These are phyloP conservation scores for Solanum bulbocastanum DNA, from an alignment of 257 asterid genomes.

Conservation along the genomic window DNA sequence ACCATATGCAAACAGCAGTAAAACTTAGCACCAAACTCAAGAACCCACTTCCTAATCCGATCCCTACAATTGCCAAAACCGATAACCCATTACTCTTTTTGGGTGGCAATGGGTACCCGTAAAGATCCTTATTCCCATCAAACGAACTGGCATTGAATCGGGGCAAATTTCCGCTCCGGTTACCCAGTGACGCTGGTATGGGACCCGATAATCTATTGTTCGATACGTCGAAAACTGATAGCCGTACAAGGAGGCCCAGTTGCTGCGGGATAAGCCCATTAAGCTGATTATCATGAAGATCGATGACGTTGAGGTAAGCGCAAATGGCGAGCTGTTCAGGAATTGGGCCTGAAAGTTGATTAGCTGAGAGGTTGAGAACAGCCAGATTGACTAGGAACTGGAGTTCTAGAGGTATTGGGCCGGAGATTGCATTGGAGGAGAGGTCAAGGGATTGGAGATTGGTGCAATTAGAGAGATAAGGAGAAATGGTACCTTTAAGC, in stretches of 20 bases:
- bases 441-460: constrained; percentile 86
- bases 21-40: constrained; percentile 77
- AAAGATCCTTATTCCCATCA: constrained; percentile 72
- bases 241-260: constrained; percentile 58
- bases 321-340: constrained; percentile 69
- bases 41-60: constrained; percentile 92
- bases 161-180: constrained; percentile 57
- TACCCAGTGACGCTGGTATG: constrained; percentile 65
- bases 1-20: constrained; percentile 85
- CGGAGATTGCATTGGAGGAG: constrained; percentile 68
- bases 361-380: constrained; percentile 67
- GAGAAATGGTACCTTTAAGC: constrained; percentile 70
- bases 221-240: constrained; percentile 74
- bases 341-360: constrained; percentile 55
- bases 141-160: constrained; percentile 73
- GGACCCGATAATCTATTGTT: constrained; percentile 61
- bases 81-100: constrained; percentile 59
- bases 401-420: constrained; percentile 63
- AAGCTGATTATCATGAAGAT: constrained; percentile 65
- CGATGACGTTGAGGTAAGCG: constrained; percentile 83
- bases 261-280: constrained; percentile 70
- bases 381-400: constrained; percentile 73
- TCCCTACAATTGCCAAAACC: constrained; percentile 67
- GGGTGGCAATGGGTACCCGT: constrained; percentile 74
- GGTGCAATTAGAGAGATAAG: constrained; percentile 83